Percentiles rank a stretch among this genome's conserved stretches.
Conservation (phyloP, 192 early-diverging fungal genomes). For the Rhizoclosmatium globosum region DNA sequence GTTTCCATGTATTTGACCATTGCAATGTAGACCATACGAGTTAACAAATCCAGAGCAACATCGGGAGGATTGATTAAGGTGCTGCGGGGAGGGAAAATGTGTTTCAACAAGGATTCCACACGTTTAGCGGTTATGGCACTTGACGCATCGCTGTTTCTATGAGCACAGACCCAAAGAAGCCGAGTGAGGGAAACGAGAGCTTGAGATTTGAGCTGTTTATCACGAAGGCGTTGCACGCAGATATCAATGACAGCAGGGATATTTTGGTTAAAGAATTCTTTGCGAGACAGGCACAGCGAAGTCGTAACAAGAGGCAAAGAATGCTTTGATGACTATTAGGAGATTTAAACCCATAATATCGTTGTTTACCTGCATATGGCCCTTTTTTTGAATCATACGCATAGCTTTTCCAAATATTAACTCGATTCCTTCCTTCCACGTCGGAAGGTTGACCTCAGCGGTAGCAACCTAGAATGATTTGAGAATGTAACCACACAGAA, state of each 20-base stretch:
- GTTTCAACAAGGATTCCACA: slow-evolving; percentile 65
- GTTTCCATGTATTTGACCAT: slow-evolving; percentile 69
- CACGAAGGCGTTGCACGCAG: slow-evolving; percentile 46
- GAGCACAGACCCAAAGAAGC: slow-evolving; percentile 93
- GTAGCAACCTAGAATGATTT: slow-evolving; percentile 69
- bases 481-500: not conserved
- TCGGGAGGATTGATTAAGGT: slow-evolving; percentile 69
- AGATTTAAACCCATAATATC: not conserved
- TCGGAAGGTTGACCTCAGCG: slow-evolving; percentile 94
- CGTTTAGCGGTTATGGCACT: slow-evolving; percentile 55
- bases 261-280: slow-evolving; percentile 87
- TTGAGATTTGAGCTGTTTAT: slow-evolving; percentile 53
- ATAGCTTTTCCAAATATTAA: slow-evolving; percentile 86
- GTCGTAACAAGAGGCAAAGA: slow-evolving; percentile 88
- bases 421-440: slow-evolving; percentile 93
- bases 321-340: slow-evolving; percentile 52
- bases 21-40: slow-evolving; percentile 77
- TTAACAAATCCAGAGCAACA: slow-evolving; percentile 70
- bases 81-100: slow-evolving; percentile 70
- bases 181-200: slow-evolving; percentile 82
- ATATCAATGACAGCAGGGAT: slow-evolving; percentile 63
- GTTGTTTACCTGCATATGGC: slow-evolving; percentile 67
- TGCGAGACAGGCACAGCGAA: slow-evolving; percentile 87
- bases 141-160: slow-evolving; percentile 79
- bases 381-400: slow-evolving; percentile 90